Evolutionary conservation across 805 yeast species (phyloP).

Genomic region (Maudiozyma bulderi): DNA sequence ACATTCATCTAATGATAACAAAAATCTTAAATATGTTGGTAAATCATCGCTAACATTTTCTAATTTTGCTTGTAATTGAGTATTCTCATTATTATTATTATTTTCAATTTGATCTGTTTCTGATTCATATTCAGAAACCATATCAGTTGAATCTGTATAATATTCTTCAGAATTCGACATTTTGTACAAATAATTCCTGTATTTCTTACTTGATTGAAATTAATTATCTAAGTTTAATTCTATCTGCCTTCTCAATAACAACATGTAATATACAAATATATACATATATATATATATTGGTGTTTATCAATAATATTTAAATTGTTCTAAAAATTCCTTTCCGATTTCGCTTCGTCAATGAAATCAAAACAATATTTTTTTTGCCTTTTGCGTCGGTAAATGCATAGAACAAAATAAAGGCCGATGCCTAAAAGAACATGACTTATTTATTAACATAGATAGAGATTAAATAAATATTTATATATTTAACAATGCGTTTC

Average conservation of each 20-base stretch:
- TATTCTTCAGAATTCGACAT: too few relatives aligned
- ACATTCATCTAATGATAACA: slow-evolving; percentile 79
- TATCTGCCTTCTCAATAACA: too few relatives aligned
- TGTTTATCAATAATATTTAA: too few relatives aligned
- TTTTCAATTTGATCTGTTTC: not conserved
- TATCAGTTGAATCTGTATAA: not conserved
- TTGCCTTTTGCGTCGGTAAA: not conserved
- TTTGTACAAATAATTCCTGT: too few relatives aligned
- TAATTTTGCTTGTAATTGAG: not conserved
- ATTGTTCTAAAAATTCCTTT: too few relatives aligned
- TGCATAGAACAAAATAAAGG: not conserved
- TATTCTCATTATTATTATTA: not conserved
- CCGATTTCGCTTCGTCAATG: too few relatives aligned
- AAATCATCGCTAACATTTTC: slow-evolving; percentile 2
- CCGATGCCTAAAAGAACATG: not conserved
- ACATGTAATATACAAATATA: too few relatives aligned
- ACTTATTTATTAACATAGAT: not conserved
- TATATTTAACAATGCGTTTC: not conserved
- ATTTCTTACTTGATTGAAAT: too few relatives aligned
- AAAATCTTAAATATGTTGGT: slow-evolving; percentile 31
- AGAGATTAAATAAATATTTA: not conserved
- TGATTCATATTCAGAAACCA: not conserved
- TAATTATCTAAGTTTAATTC: too few relatives aligned
- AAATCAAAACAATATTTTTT: too few relatives aligned
- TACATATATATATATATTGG: too few relatives aligned